Base-by-base conservation (phyloP, 306 rosid genomes). In the Hippophae gyantsensis region DNA sequence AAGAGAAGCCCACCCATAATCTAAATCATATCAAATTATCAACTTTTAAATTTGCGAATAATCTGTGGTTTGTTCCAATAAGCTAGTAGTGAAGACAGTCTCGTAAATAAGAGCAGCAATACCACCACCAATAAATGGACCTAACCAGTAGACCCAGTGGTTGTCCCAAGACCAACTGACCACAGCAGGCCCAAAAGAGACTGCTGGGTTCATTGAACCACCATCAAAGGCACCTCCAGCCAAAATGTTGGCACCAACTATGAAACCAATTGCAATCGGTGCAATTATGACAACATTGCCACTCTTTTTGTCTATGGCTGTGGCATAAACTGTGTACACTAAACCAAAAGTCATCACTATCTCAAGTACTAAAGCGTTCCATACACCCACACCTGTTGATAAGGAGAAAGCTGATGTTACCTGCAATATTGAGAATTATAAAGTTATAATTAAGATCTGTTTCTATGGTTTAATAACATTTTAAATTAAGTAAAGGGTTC, bases 181-280 rank as follows among this genome's bases (percentile, higher is more conserved):
- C 10, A 87, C 92, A n/a, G 92, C 92, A 0, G 95, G 92, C 9
- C 95, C 92, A 53, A 87, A 87, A 26, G 95, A 84, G 6, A 84
- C 95, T 10, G 95, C 86, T 6, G 92, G 92, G 86, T 87, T 84
- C 95, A 84, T 84, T 56, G 95, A 87, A 10, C 85, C 95, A 40
- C 95, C 95, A 7, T 82, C 89, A 42, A 87, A 87, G 49, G 95
- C 92, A 64, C 95, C 92, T 40, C 89, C 95, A 54, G 84, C 86
- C 63, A 87, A 74, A 73, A 87, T 82, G 80, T 87, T 87, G 11
- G 92, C 92, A 10, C 85, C 95, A 49, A 87, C 95, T 25, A 82
- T 82, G 74, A 87, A 82, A 62, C 95, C 95, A 70, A 87, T 84
- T 13, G 95, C 95, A 44, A 84, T 71, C 42, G 95, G 93, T 51